These are phyloP conservation scores for Hypoxylon sp. DNA, from an alignment of 2,329 filamentous ascomycete species.

Conservation along the genomic window DNA sequence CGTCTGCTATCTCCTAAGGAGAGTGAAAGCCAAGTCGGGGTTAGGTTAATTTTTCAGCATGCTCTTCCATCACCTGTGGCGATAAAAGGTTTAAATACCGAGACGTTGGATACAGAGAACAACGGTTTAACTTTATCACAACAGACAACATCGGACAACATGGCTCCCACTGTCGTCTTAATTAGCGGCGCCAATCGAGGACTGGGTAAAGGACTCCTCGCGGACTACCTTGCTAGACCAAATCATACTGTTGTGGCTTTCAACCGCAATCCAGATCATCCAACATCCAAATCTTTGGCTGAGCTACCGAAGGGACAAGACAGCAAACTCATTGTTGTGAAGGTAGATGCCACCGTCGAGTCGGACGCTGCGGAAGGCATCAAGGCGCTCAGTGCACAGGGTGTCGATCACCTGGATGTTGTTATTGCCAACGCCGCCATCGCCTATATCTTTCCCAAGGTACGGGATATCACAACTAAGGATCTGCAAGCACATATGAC, in stretches of 20 bases:
- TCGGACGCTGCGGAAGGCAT: conserved; percentile 48
- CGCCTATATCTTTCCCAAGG: conserved; percentile 46
- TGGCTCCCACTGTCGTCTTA: conserved; percentile 39
- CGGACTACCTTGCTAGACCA: conserved; percentile 56
- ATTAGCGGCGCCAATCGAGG: conserved; percentile 53
- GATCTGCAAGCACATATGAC: conserved; percentile 52
- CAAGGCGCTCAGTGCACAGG: conserved; percentile 42
- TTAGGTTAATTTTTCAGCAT: too few species aligned
- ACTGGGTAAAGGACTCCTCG: conserved; percentile 49
- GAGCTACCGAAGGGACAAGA: conserved; percentile 48
- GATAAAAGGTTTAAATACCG: too few species aligned
- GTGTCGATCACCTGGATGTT: conserved; percentile 56
- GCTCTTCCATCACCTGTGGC: too few species aligned
- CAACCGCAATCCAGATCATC: conserved; percentile 46
- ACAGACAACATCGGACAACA: conserved; percentile 2
- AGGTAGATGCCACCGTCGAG: conserved; percentile 52
- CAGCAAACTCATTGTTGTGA: conserved; percentile 52
- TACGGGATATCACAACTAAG: conserved; percentile 47
- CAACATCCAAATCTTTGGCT: conserved; percentile 44
- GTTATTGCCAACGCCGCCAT: conserved; percentile 63
- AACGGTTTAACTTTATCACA: too few species aligned
- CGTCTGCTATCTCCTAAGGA: too few species aligned
- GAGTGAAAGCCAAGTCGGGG: too few species aligned
- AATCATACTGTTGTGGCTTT: conserved; percentile 63
- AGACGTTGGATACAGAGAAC: too few species aligned